Evolutionary conservation across 805 yeast genomes (phyloP), one percentile per base, ranked within the genome.

Genomic region (Candida parachauliodes): DNA sequence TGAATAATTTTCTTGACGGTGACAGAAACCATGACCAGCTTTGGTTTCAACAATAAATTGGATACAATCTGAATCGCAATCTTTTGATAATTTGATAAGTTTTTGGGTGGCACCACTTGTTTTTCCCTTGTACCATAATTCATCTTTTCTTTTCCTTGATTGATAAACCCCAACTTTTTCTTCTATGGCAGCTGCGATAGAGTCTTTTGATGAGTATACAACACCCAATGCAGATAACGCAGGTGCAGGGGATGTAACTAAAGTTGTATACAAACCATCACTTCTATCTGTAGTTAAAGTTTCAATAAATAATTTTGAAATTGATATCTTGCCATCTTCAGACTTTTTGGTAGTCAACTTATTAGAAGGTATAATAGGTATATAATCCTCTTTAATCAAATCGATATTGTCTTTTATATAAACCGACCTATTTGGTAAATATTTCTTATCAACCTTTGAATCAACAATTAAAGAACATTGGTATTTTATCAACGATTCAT

Each of bases 61-160:
- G 51, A 93, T 64, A 45, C 95, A 85, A 59, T 93, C 98, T 32
- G 84, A 79, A 62, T 93, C 98, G 62, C 98, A 93, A 64, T 93
- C 98, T 43, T 77, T 62, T 37, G 79, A 82, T 40, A 93, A 59
- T 30, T 71, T 63, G 17, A 83, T 48, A 33, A 93, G 70, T 48
- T 72, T 71, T 65, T 93, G 98, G 1, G 94, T 86, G 36, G 95
- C 95, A 15, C 98, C 98, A n/a, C 95, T 84, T 2, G 96, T 86
- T 39, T 83, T 83, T 21, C 98, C 98, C 60, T 93, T 93, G 59
- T 81, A 84, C 98, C 98, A 93, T 42, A 93, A 72, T 30, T 95
- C 98, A 44, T 87, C 80, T 15, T 54, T 52, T 37, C 74, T 62
- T 52, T 83, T 81, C 51, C 98, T 81, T 7, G 96, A 87, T 60